These are phyloP conservation scores for Botryosphaeria agaves DNA, from an alignment of 2,329 filamentous ascomycete species.

Conservation along the genomic window DNA sequence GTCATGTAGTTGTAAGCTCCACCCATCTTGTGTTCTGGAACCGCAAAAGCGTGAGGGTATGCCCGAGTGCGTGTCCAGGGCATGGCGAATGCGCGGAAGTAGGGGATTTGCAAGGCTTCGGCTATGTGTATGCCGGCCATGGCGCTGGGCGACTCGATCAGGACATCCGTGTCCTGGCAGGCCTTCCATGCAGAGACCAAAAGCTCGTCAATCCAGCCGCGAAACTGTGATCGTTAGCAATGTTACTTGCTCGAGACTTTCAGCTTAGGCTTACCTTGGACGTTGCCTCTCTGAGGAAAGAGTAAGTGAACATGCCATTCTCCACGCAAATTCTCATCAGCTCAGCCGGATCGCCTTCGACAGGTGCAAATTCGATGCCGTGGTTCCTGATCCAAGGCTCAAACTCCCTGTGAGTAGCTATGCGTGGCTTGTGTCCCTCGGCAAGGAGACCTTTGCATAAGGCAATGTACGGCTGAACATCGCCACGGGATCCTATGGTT, in stretches of 20 bases:
- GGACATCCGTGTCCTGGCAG: slow-evolving; percentile 71
- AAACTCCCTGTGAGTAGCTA: slow-evolving; percentile 87
- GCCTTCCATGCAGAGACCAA: slow-evolving; percentile 66
- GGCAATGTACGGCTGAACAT: slow-evolving; percentile 95
- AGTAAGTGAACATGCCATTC: slow-evolving; percentile 89
- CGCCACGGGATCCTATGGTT: slow-evolving; percentile 87
- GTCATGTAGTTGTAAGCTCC: slow-evolving; percentile 89
- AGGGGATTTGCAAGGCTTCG: slow-evolving; percentile 80
- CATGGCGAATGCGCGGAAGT: slow-evolving; percentile 97
- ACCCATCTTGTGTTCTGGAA: slow-evolving; percentile 84
- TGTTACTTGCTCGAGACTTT: neutral
- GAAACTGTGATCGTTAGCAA: slow-evolving; percentile 33
- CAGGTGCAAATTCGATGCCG: slow-evolving; percentile 78
- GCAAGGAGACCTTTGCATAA: slow-evolving; percentile 78
- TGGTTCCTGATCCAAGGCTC: slow-evolving; percentile 78
- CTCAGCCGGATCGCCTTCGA: slow-evolving; percentile 83
- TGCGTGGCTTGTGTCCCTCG: slow-evolving; percentile 72
- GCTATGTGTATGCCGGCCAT: slow-evolving; percentile 98
- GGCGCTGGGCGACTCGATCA: slow-evolving; percentile 89
- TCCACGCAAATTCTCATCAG: slow-evolving; percentile 94
- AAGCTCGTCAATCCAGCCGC: slow-evolving; percentile 86
- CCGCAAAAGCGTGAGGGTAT: slow-evolving; percentile 92
- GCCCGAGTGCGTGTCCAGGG: slow-evolving; percentile 92
- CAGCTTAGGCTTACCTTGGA: slow-evolving; percentile 29
- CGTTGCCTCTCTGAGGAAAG: slow-evolving; percentile 77